phyloP scores from a whole-genome alignment of 345 rosid genomes.

The sweet orange (Citrus sinensis) region DNA sequence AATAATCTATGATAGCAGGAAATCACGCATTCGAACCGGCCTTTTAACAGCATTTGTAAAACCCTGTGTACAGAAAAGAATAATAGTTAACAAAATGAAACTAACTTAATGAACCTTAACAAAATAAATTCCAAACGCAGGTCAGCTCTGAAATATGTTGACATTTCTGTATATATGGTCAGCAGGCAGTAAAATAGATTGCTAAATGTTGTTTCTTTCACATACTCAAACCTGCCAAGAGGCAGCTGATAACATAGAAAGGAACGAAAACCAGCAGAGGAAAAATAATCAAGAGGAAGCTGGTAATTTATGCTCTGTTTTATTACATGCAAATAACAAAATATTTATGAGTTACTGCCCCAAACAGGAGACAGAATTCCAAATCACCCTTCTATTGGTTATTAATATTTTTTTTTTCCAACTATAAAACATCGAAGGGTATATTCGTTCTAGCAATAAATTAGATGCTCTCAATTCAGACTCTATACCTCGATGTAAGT shows the following conservation, averaged over 20 bases:
- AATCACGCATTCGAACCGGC: constrained; percentile 79
- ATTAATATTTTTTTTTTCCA: background rate
- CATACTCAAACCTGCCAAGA: background rate
- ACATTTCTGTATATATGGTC: background rate
- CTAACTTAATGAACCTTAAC: background rate
- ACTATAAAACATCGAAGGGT: background rate
- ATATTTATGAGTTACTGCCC: background rate
- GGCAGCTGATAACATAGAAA: background rate
- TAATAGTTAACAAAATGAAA: background rate
- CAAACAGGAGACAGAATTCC: background rate
- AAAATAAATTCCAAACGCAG: background rate
- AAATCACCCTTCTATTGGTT: background rate
- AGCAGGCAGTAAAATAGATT: background rate
- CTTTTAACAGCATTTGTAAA: constrained; percentile 91
- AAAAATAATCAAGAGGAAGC: background rate
- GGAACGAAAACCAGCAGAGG: background rate
- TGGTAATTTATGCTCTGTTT: background rate
- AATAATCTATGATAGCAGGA: constrained; percentile 33
- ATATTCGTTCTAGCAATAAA: background rate
- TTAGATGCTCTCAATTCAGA: background rate
- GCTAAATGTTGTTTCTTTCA: background rate
- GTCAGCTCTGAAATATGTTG: background rate
- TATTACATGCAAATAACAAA: background rate
- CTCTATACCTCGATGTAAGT: no score
- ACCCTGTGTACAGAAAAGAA: constrained; percentile 44